Conservation (phyloP, 495 filamentous ascomycete species). For the Hyaloscypha finlandica region DNA sequence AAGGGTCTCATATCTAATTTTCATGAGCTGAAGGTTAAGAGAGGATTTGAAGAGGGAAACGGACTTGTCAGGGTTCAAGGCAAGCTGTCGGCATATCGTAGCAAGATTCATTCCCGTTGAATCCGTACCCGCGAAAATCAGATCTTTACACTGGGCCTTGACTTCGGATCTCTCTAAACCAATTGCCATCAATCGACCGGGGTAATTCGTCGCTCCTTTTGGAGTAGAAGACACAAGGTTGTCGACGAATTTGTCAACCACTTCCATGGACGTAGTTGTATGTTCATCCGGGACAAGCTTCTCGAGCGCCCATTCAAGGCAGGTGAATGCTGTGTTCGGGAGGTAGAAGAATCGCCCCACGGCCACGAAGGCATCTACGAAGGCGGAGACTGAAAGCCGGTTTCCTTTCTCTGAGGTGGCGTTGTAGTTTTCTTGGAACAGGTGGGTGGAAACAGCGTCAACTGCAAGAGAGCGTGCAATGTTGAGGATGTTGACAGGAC, state of each 20-base stretch:
- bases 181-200: conserved; percentile 45
- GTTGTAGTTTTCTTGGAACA: conserved; percentile 48
- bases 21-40: conserved; percentile 1
- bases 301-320: conserved; percentile 38
- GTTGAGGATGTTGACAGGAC: conserved; percentile 48
- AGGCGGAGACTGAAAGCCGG: conserved; percentile 39
- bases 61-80: conserved; percentile 44
- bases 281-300: conserved; percentile 33
- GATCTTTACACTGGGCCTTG: conserved; percentile 46
- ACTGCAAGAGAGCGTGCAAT: conserved; percentile 44
- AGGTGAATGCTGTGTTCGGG: conserved; percentile 39
- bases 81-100: conserved; percentile 44
- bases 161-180: conserved; percentile 44
- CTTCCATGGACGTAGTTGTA: conserved; percentile 38
- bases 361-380: conserved; percentile 49
- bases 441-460: conserved; percentile 47
- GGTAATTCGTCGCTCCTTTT: conserved; percentile 42
- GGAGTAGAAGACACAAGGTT: conserved; percentile 24
- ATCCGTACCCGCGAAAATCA: conserved; percentile 46
- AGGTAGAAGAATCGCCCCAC: conserved; percentile 52
- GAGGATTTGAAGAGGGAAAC: conserved; percentile 11
- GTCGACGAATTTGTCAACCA: conserved; percentile 42
- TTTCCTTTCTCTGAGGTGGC: conserved; percentile 38
- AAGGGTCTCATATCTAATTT: conserved; percentile 40
- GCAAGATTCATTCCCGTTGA: conserved; percentile 48